Evolutionary conservation across 179 eudicot genomes (phyloP).

Genomic region (Vitellaria paradoxa): DNA sequence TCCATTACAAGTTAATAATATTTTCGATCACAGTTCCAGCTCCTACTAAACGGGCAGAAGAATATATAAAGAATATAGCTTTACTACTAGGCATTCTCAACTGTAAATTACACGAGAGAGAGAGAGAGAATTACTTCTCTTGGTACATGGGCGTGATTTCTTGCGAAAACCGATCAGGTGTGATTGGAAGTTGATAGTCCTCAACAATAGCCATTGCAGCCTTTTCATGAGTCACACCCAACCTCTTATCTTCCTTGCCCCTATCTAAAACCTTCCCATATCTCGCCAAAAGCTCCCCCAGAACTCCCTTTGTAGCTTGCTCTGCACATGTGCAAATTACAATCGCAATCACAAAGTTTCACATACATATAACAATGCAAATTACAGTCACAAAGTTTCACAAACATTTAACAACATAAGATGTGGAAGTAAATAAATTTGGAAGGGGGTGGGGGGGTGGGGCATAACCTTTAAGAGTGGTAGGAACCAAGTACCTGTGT

Average conservation of each 20-base stretch:
- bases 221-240: conserved; percentile 65
- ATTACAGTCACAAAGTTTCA: neutral
- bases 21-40: too few relatives aligned
- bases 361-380: neutral
- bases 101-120: neutral
- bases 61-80: too few relatives aligned
- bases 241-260: conserved; percentile 57
- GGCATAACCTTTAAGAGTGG: neutral
- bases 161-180: conserved; percentile 51
- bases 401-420: neutral
- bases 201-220: conserved; percentile 48
- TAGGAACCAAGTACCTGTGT: conserved; percentile 49
- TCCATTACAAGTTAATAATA: too few relatives aligned
- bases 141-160: conserved; percentile 62
- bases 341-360: neutral
- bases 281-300: conserved; percentile 57
- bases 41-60: too few relatives aligned
- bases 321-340: conserved; percentile 34
- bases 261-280: conserved; percentile 64
- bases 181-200: conserved; percentile 74
- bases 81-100: too few relatives aligned
- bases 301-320: conserved; percentile 40
- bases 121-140: conserved; percentile 39
- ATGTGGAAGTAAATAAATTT: neutral
- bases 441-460: too few relatives aligned